Evolutionary conservation across 352 stramenopile species (phyloP), one percentile per base, ranked within the genome.

Genomic region (Globisporangium solare): DNA sequence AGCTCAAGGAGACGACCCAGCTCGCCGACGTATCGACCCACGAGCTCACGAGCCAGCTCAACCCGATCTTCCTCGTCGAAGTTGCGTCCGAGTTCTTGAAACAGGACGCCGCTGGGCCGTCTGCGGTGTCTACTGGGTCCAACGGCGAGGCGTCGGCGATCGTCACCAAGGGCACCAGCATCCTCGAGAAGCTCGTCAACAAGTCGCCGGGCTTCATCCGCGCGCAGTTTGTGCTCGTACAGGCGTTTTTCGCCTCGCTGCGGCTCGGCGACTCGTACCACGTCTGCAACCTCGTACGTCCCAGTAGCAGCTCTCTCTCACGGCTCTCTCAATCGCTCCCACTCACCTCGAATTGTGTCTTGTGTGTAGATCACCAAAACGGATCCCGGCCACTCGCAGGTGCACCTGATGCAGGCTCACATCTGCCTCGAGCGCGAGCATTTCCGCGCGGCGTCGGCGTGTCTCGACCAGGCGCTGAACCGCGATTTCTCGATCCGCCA

Each of bases 1-100:
- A 74, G 32, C 67, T 94, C 45, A 94, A 92, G 45, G 71, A 76
- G 20, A 60, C 61, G 2, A 81, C 89, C 35, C 76, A 88, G 51
- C 63, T 73, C 15, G 71, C 69, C 1, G 73, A 89, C 27, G 66
- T 86, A 41, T 91, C 80, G 12, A 89, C 74, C 0, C 76, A 90
- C 60, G 81, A 91, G 43, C 73, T 81, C 17, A 89, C 91, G 79
- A 81, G 71, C 27, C 60, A 84, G 43, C 67, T 96, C 6, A 94
- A 97, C 42, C 89, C 89, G 6, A 64, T 96, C 35, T 96, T 97
- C 57, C 73, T 96, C 2, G 79, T 96, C 14, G 83, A 97, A 46
- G 74, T 97, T 24, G 84, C 88, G 1, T 76, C 67, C 11, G 90
- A 96, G 54, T 94, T 93, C 45, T 67, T 92, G 5, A 68, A 71